Evolutionary conservation across 2,329 filamentous ascomycete genomes (phyloP).

Genomic region (Penicillium olsonii): DNA sequence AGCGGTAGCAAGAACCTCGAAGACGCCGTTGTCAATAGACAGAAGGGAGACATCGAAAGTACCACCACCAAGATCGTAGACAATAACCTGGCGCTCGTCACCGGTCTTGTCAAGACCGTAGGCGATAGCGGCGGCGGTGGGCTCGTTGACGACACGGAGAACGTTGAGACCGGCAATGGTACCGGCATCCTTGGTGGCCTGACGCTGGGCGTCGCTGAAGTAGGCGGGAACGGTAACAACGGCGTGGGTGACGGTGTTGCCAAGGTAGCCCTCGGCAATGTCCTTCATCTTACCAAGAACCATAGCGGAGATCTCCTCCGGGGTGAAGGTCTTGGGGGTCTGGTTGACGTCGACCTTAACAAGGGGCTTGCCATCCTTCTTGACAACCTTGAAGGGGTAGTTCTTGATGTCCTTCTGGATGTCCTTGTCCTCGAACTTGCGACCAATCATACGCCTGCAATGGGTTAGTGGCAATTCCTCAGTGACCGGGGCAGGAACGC

Average conservation of each 20-base stretch:
- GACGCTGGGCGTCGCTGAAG: slow-evolving; percentile 98
- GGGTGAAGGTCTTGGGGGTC: slow-evolving; percentile 62
- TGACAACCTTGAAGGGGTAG: slow-evolving; percentile 93
- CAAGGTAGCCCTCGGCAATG: slow-evolving; percentile 63
- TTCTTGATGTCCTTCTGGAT: slow-evolving; percentile 95
- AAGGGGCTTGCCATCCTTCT: slow-evolving; percentile 86
- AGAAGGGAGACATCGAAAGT: slow-evolving; percentile 93
- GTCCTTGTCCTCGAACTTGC: slow-evolving; percentile 80
- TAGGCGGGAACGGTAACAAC: slow-evolving; percentile 94
- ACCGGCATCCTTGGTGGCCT: slow-evolving; percentile 94
- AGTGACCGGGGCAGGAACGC: slow-evolving; percentile 33
- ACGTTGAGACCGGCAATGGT: slow-evolving; percentile 90
- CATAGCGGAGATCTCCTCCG: slow-evolving; percentile 69
- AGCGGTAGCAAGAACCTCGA: slow-evolving; percentile 90
- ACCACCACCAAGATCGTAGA: slow-evolving; percentile 92
- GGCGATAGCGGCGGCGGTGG: slow-evolving; percentile 90
- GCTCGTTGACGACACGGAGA: slow-evolving; percentile 95
- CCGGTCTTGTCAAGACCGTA: slow-evolving; percentile 89
- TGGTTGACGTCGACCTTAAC: slow-evolving; percentile 68
- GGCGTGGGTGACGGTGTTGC: slow-evolving; percentile 62
- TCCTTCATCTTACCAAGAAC: slow-evolving; percentile 69
- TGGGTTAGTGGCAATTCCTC: slow-evolving; percentile 32
- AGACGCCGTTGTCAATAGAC: slow-evolving; percentile 87
- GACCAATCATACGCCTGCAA: slow-evolving; percentile 77
- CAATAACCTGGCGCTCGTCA: slow-evolving; percentile 83